Conservation (phyloP, 768 basidiomycete genomes). For the Suillus tomentosus region DNA sequence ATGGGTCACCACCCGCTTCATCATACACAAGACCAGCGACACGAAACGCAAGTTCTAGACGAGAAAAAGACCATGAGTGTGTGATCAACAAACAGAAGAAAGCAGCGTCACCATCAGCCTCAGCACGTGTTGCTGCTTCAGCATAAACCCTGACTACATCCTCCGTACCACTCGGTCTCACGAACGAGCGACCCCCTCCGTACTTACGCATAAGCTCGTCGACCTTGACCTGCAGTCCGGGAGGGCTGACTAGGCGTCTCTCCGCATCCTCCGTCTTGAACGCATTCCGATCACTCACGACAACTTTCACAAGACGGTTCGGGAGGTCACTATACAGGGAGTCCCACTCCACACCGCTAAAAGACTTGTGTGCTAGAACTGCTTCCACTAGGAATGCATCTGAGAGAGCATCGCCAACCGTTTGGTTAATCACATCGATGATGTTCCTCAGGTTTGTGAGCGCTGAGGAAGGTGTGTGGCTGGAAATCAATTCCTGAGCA, state of each 20-base stretch:
- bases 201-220: constrained; percentile 79
- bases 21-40: constrained; percentile 88
- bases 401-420: constrained; percentile 95
- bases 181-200: constrained; percentile 88
- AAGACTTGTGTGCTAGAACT: constrained; percentile 87
- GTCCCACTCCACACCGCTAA: constrained; percentile 87
- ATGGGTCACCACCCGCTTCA: constrained; percentile 77
- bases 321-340: constrained; percentile 91
- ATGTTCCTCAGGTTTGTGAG: constrained; percentile 77
- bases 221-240: constrained; percentile 77
- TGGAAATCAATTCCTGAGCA: constrained; percentile 61
- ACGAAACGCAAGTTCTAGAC: constrained; percentile 84
- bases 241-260: constrained; percentile 78
- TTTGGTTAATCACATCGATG: constrained; percentile 91
- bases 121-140: constrained; percentile 72
- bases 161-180: constrained; percentile 96
- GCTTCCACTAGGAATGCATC: constrained; percentile 95
- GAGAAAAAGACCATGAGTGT: constrained; percentile 14
- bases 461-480: constrained; percentile 74
- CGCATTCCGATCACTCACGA: constrained; percentile 75
- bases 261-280: constrained; percentile 96
- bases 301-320: constrained; percentile 92
- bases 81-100: neutral
- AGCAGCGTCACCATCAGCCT: constrained; percentile 71
- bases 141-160: constrained; percentile 98